A percentile compares a stretch with the other conserved stretches of the same genome.
Evolutionary conservation across 2,329 filamentous ascomycete species (phyloP).

Genomic region (Coniella lustricola): DNA sequence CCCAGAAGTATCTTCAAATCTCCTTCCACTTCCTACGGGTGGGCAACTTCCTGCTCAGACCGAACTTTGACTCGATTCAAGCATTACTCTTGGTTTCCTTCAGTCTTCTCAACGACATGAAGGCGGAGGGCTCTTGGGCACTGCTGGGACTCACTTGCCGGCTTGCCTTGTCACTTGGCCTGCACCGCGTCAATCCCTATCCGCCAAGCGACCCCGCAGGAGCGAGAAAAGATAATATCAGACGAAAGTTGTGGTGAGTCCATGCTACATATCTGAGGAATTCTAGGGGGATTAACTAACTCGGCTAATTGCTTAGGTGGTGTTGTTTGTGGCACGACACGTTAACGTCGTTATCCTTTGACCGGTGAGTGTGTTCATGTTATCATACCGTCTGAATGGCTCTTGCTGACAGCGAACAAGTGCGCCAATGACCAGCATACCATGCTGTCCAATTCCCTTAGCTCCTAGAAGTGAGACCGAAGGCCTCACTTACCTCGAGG

Average conservation of each 20-base stretch:
- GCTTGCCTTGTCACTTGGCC: conserved; percentile 57
- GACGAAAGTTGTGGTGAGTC: conserved; percentile 47
- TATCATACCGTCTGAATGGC: too few species aligned
- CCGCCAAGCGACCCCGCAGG: conserved; percentile 39
- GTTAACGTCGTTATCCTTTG: conserved; percentile 58
- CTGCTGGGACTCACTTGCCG: conserved; percentile 57
- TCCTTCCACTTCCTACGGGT: conserved; percentile 59
- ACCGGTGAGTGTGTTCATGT: conserved; percentile 37
- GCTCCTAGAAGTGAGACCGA: conserved; percentile 34
- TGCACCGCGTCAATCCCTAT: conserved; percentile 43
- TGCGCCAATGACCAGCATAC: conserved; percentile 56
- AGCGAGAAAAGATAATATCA: conserved; percentile 46
- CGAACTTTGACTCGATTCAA: conserved; percentile 60
- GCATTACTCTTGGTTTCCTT: conserved; percentile 56
- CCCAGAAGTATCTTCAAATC: conserved; percentile 55
- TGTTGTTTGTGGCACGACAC: conserved; percentile 62
- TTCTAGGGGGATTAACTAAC: background rate
- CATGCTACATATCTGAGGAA: background rate
- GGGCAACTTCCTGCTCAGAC: conserved; percentile 56
- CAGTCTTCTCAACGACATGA: conserved; percentile 62
- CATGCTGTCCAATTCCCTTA: conserved; percentile 47
- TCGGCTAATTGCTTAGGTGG: conserved; percentile 37
- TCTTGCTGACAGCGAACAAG: conserved; percentile 24
- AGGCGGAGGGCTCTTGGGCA: conserved; percentile 61
- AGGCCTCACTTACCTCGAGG: conserved; percentile 53